Evolutionary conservation across 2,329 filamentous ascomycete species (phyloP).

Genomic region (Arthrobotrys megalospora): DNA sequence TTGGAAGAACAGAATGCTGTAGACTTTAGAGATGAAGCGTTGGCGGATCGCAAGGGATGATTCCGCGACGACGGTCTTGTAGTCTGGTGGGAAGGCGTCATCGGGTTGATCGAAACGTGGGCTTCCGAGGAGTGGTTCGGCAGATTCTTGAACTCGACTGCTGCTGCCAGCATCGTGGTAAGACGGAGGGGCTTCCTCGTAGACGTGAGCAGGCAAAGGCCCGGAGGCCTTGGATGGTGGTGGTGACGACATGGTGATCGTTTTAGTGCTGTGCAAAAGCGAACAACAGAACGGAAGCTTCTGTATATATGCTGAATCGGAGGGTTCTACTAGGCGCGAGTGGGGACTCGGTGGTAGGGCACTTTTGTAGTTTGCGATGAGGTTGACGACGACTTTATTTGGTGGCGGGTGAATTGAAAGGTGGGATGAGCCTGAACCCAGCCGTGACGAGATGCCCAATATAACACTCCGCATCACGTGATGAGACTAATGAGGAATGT

Average conservation of each 20-base stretch:
- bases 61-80: conserved; percentile 92
- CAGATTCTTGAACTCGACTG: conserved; percentile 43
- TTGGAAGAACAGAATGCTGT: conserved; percentile 96
- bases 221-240: conserved; percentile 52
- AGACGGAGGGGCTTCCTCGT: conserved; percentile 58
- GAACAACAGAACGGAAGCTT: not conserved
- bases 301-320: not conserved
- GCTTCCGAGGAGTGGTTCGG: conserved; percentile 51
- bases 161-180: conserved; percentile 55
- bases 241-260: conserved; percentile 42
- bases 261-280: not conserved
- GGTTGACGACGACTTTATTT: conserved; percentile 38
- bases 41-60: conserved; percentile 95
- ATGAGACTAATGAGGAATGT: conserved; percentile 1
- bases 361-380: conserved; percentile 19
- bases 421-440: conserved; percentile 29
- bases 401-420: conserved; percentile 44
- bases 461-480: conserved; percentile 18
- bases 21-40: conserved; percentile 97
- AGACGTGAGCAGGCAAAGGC: conserved; percentile 46
- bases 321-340: not conserved
- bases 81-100: conserved; percentile 71
- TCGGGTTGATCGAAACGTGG: conserved; percentile 52
- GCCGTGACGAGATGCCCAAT: conserved; percentile 27
- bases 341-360: not conserved